Base-by-base conservation (phyloP, 2,329 filamentous ascomycete species). In the Coniella vitis region DNA sequence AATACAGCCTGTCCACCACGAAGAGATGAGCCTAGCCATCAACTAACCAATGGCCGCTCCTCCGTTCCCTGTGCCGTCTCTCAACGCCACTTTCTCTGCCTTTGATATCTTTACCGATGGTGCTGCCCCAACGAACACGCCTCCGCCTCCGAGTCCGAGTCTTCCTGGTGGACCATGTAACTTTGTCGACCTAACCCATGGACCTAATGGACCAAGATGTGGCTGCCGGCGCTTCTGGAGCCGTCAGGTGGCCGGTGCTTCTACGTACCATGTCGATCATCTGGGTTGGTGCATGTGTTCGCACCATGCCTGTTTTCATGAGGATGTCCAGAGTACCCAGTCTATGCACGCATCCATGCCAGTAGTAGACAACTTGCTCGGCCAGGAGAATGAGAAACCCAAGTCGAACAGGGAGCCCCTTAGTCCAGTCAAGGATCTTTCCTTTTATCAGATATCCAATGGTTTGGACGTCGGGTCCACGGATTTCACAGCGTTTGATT, bases 171-270 rank as follows among this genome's bases (percentile, higher is more conserved):
- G 78, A 45, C 68, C 67, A 41, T 82, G 78, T 67, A 79, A 81
- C 61, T 81, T 72, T 59, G 71, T 78, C 51, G 76, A 81, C 57
- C 58, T 79, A 49, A 71, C 65, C 4, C 69, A 71, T 51, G 72
- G 77, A 49, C 68, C 75, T 54, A 70, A 69, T 59, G 75, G 73
- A 50, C 67, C 72, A 29, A 71, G 70, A 52, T 82, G 78, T 54
- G 78, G 78, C 60, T 82, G 78, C 56, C 77, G 78, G 55, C 76
- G 77, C 45, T 82, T 81, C 64, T 82, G 77, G 76, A 72, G 71
- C 58, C 72, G 71, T 53, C 65, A 64, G 47, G 56, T 61, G 47
- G 55, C 60, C 39, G 64, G 58, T 29, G 61, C 63, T 42, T 61
- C 62, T 32, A 59, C 54, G 52, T 57, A 58, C 12, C 61, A 59